Base-by-base conservation (phyloP, 805 yeast genomes). In the Tetrapisispora pingtungensis region DNA sequence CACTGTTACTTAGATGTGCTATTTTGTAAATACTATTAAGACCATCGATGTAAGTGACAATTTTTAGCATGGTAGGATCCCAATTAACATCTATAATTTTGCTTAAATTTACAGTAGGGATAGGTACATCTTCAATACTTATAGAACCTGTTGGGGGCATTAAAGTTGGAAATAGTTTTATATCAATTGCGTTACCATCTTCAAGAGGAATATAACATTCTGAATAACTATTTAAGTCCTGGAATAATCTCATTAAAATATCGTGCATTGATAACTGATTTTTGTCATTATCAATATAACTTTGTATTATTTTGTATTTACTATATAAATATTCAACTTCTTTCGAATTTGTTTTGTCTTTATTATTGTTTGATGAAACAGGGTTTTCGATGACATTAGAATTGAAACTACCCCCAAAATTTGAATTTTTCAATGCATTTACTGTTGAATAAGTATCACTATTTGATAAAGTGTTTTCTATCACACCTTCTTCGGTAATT, bases 171-270 rank as follows among this genome's bases (percentile, higher is more conserved):
- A 93, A 85, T n/a, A 93, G 67, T 58, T 94, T 93, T 57, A 94
- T 87, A 63, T 93, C 96, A 24, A 93, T 83, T 2, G 93, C 81
- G 58, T 85, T 93, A 27, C 95, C 81, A 20, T 80, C 80, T 57
- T 90, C 96, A 30, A 93, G 78, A 0, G 97, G 96, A 27, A 93
- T 90, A 61, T 88, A 76, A 64, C 99, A 93, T 62, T 93, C 99
- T 0, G 96, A 86, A 65, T 89, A 94, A 59, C 85, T 87, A 65
- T 93, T 94, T 52, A 93, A 70, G 61, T 93, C 99, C 62, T 89
- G 96, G 57, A 73, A 89, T n/a, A 93, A 74, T 60, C 93, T 96
- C 61, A 86, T 87, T 19, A 93, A 76, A 43, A 90, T 68, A 52
- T 85, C 81, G 52, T 81, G 83, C 36, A 94, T 78, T 0, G 81